Evolutionary conservation across 1,284 basidiomycete genomes (phyloP), one percentile per base, ranked within the genome.

Genomic region (Boletus sp.): DNA sequence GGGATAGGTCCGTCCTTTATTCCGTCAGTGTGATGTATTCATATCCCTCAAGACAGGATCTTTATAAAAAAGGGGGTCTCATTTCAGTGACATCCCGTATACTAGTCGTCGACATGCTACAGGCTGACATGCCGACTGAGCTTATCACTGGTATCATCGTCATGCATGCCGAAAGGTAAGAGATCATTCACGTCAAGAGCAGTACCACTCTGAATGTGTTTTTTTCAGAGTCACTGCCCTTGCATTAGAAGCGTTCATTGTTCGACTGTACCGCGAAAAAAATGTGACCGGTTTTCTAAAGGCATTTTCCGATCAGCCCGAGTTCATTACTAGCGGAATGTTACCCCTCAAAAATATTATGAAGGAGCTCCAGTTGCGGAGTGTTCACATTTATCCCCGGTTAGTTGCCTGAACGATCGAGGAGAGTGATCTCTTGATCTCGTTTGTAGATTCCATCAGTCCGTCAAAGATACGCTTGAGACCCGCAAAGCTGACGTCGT

Each of bases 221-320:
- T 21, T 21, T 46, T 23, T n/a, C 52, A 96, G 94, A 69, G 91
- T 97, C 10, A 93, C 91, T 0, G 86, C 93, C 0, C 83, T 93
- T 4, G 93, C 89, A 27, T 79, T 91, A 33, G 95, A 97, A 71
- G 93, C 95, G 1, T 97, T 98, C 76, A 93, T 97, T 46, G 89
- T 95, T 51, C 85, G 95, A 8, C 78, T 97, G 2, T 97, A 91
- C 71, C 85, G 95, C 49, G 89, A 96, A 72, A 87, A 90, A 76
- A 98, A 98, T 76, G 79, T 85, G 74, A 83, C 82, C 8, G 97
- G 96, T 2, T 99, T 98, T 74, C 78, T 98, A 64, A 98, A 99
- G 76, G 97, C 95, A 0, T 98, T 99, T 72, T 95, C 95, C 0
- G 97, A 98, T 74, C 90, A 98, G 68, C 95, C 97, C 0, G 97